A percentile compares a stretch with the other conserved stretches of the same genome.
Conservation (phyloP, 2,329 filamentous ascomycete species). For the Epichloe uncinata region DNA sequence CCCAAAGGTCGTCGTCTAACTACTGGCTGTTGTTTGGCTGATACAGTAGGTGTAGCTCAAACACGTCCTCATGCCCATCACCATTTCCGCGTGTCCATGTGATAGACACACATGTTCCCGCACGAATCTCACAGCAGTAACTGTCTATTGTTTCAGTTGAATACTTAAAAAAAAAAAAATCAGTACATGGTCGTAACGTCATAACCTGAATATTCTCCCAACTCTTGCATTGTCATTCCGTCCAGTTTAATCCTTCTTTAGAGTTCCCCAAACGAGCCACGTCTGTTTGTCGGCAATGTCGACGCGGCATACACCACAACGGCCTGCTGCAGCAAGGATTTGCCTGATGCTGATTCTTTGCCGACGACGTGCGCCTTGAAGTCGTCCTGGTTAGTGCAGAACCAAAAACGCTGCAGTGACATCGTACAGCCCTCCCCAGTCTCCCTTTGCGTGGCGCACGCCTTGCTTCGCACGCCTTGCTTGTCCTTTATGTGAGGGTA, state of each 20-base stretch:
- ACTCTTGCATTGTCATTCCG: neutral
- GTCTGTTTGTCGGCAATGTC: neutral
- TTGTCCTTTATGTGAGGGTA: slow-evolving; percentile 44
- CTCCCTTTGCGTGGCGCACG: too few species aligned
- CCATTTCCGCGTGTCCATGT: neutral
- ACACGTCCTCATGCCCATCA: too few species aligned
- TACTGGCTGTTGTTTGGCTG: too few species aligned
- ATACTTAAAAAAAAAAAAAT: neutral
- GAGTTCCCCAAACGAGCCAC: neutral
- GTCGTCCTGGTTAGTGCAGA: neutral
- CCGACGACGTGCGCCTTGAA: neutral
- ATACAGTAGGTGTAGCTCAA: too few species aligned
- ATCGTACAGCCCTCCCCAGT: neutral
- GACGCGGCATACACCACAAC: neutral
- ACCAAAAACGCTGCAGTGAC: neutral
- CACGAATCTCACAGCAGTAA: neutral
- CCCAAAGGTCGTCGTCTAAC: too few species aligned
- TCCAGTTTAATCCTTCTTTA: neutral
- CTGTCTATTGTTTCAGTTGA: neutral
- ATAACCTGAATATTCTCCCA: neutral
- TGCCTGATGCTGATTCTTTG: too few species aligned
- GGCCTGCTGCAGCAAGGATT: neutral
- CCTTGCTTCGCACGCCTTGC: too few species aligned
- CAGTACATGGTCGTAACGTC: slow-evolving; percentile 1
- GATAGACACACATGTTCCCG: neutral